Conservation (phyloP, 1,284 basidiomycete genomes). For the Pascua sp. region DNA sequence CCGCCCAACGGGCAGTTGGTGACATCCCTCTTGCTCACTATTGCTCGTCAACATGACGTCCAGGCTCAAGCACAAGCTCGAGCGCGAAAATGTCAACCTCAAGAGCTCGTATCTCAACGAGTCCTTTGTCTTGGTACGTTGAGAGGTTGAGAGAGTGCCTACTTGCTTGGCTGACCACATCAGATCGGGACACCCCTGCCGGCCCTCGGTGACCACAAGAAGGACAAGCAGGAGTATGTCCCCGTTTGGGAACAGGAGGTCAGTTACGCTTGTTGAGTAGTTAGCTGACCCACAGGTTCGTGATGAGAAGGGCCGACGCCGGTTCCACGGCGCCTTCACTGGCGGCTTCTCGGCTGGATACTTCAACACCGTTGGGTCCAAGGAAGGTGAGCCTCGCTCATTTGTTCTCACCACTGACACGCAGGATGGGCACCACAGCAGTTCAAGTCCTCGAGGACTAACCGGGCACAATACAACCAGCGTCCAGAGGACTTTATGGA, state of each 20-base stretch:
- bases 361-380: constrained; percentile 92
- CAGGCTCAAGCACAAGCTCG: constrained; percentile 62
- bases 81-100: constrained; percentile 68
- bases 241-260: constrained; percentile 98
- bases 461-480: constrained; percentile 60
- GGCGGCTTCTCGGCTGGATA: constrained; percentile 97
- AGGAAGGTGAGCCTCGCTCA: constrained; percentile 66
- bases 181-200: constrained; percentile 90
- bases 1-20: neutral
- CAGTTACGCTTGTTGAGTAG: too few relatives aligned
- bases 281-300: constrained; percentile 59
- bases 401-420: constrained; percentile 4
- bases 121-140: constrained; percentile 75
- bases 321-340: constrained; percentile 95
- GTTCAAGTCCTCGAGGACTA: constrained; percentile 78
- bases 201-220: constrained; percentile 73
- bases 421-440: constrained; percentile 89
- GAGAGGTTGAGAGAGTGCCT: constrained; percentile 29
- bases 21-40: too few relatives aligned
- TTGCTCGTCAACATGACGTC: constrained; percentile 49
- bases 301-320: constrained; percentile 87
- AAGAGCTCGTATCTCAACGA: constrained; percentile 76
- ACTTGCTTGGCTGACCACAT: constrained; percentile 5
- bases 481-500: constrained; percentile 96
- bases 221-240: constrained; percentile 87